A percentile compares a stretch with the other conserved stretches of the same genome.
Evolutionary conservation across 148 eudicot species (phyloP).

Genomic region (Polygonum aviculare): DNA sequence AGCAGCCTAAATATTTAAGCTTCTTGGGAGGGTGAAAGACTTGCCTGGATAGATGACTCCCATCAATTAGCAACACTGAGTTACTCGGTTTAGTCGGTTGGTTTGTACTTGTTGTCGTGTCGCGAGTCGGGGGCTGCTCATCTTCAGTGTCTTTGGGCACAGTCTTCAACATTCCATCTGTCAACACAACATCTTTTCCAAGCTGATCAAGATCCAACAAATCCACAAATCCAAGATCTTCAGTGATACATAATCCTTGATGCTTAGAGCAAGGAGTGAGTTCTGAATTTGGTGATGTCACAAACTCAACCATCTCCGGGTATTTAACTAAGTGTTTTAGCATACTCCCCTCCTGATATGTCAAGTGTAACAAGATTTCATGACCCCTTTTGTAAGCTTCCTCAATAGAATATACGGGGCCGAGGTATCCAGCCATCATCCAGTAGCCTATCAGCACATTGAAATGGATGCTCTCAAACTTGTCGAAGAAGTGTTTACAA

Average conservation of each 20-base stretch:
- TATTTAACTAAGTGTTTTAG: constrained; percentile 21
- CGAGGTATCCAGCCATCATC: constrained; percentile 35
- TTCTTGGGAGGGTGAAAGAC: background rate
- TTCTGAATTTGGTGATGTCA: background rate
- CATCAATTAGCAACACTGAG: constrained; percentile 19
- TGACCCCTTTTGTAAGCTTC: constrained; percentile 24
- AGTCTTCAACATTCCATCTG: constrained; percentile 18
- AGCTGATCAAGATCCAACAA: constrained; percentile 18
- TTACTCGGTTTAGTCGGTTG: background rate
- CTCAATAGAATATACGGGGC: constrained; percentile 15
- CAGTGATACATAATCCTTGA: background rate
- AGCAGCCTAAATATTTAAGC: constrained; percentile 21
- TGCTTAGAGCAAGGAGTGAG: background rate
- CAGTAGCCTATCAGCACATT: constrained; percentile 33
- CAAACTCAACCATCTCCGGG: constrained; percentile 14
- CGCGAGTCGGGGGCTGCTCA: background rate
- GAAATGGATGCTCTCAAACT: constrained; percentile 10
- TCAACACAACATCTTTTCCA: constrained; percentile 11
- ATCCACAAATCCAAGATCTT: constrained; percentile 23
- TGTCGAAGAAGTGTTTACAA: constrained; percentile 12
- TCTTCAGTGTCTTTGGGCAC: constrained; percentile 5
- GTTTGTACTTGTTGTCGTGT: background rate
- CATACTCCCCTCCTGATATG: constrained; percentile 14
- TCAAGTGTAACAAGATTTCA: constrained; percentile 20
- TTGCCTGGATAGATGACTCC: constrained; percentile 12